A percentile compares a stretch with the other conserved stretches of the same genome.
phyloP scores from a whole-genome alignment of 768 basidiomycete species.

The Hygrophorus russula region DNA sequence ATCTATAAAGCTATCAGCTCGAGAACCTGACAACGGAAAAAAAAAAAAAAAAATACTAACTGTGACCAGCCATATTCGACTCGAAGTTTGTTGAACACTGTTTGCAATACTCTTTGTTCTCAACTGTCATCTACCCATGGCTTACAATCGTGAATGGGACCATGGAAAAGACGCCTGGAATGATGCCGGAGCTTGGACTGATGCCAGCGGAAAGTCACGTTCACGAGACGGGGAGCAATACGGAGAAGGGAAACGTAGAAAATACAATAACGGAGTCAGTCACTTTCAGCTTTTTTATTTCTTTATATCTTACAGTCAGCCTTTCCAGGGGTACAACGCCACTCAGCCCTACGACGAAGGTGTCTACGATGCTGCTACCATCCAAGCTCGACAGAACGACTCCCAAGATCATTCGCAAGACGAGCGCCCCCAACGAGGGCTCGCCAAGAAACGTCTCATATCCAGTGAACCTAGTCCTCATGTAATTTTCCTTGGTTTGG shows the following conservation, averaged over 20 bases:
- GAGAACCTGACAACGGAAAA: background rate
- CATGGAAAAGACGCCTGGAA: slow-evolving; percentile 58
- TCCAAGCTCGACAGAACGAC: slow-evolving; percentile 18
- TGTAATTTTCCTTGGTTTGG: slow-evolving; percentile 91
- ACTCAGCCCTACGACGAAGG: slow-evolving; percentile 27
- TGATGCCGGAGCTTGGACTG: slow-evolving; percentile 30
- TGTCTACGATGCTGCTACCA: slow-evolving; percentile 20
- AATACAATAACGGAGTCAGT: slow-evolving; percentile 67
- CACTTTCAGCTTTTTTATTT: slow-evolving; percentile 1
- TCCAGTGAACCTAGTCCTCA: slow-evolving; percentile 85
- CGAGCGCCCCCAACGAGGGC: slow-evolving; percentile 36
- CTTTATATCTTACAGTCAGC: background rate
- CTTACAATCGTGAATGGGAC: slow-evolving; percentile 83
- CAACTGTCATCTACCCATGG: slow-evolving; percentile 34
- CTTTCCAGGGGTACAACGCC: slow-evolving; percentile 40
- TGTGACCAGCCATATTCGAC: slow-evolving; percentile 53
- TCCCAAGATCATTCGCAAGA: slow-evolving; percentile 39
- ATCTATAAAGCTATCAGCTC: slow-evolving; percentile 24
- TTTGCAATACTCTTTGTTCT: slow-evolving; percentile 25
- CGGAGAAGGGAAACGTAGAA: slow-evolving; percentile 67
- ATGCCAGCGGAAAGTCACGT: slow-evolving; percentile 27
- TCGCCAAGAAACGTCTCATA: slow-evolving; percentile 64
- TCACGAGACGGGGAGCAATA: slow-evolving; percentile 60
- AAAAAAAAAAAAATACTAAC: slow-evolving; percentile 20
- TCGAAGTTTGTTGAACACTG: slow-evolving; percentile 23